Evolutionary conservation across 495 filamentous ascomycete species (phyloP), one percentile per base, ranked within the genome.

Genomic region (Aspergillus cavernicola): DNA sequence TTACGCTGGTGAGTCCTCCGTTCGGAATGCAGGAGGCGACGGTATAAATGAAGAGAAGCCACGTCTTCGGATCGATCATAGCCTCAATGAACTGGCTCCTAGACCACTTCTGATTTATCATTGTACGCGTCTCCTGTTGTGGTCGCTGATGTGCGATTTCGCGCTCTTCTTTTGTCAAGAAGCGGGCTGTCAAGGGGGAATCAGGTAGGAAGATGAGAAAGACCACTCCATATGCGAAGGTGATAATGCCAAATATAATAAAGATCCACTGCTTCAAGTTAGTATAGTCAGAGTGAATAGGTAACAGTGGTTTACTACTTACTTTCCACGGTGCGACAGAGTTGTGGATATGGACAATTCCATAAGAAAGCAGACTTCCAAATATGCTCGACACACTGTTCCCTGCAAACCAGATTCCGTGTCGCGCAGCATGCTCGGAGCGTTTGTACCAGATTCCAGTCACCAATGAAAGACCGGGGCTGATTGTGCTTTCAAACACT

Each of bases 81-180:
- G 71, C 66, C 44, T 80, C 77, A 19, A 66, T 65, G 39, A 73
- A 73, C 39, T 83, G 80, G 3, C 65, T 60, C 50, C 58, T 70
- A 24, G 78, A 73, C 57, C 79, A 82, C 16, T 63, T 60, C 54
- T 77, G 77, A 46, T 77, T 82, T 32, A 76, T 72, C 0, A 78
- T 68, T 28, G 80, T 80, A 18, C 72, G 74, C 49, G 80, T 71
- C 16, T 35, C 33, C 43, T 46, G 33, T 29, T 46, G 33, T 1
- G 43, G 43, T 24, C 79, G 71, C 53, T 80, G 71, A 18, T 81
- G 68, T 2, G 71, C 73, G 50, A 79, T 65, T 37, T 76, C 58
- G 8, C 70, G 67, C 28, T 79, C 73, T 1, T 70, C 55, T 4
- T 69, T 57, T 6, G 55, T 65, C 19, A 77, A 62, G 39, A 71